Base-by-base conservation (phyloP, 441 rosid species). In the Populus hybrid region DNA sequence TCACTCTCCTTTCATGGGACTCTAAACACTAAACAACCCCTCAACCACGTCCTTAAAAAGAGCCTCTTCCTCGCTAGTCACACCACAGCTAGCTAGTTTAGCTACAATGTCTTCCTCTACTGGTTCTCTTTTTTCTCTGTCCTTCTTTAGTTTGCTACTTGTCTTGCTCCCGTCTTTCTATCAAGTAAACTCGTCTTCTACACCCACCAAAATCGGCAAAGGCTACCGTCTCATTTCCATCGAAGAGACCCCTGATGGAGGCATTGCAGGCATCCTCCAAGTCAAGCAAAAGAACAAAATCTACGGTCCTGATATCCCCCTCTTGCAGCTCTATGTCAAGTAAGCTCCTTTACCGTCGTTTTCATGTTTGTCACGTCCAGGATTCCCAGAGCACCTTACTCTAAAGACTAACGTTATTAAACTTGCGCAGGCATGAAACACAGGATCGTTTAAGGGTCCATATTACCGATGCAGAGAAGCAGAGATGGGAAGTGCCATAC, bases 401-500 rank as follows among this genome's bases (percentile, higher is more conserved):
- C 61, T 18, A 54, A 54, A 18, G 61, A 54, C n/a, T 54, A 16
- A 54, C 8, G 9, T 14, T n/a, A 16, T 24, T 2, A 23, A 28
- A 3, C 54, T 74, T 67, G 68, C 42, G 36, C 90, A 95, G 98
- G 89, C 98, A 93, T 75, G 98, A 96, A 70, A 89, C 91, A 7
- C 86, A 88, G 14, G 86, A 81, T 63, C 95, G 97, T 14, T 83
- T 96, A 65, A 88, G 97, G 73, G 96, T 96, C 2, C 89, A 86
- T 82, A 93, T 93, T 69, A 94, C 99, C 1, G 99, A 96, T 81
- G 95, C 98, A 2, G 82, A 83, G 85, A 88, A 92, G 80, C 89
- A 85, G 80, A 83, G 98, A 80, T 96, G 99, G 99, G 99, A 94
- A 80, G 98, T 96, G 1, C 99, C 99, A 0, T 94, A 93, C 88